phyloP scores from a whole-genome alignment of 305 asterid genomes.

The Fraxinus xanthoxyloides region DNA sequence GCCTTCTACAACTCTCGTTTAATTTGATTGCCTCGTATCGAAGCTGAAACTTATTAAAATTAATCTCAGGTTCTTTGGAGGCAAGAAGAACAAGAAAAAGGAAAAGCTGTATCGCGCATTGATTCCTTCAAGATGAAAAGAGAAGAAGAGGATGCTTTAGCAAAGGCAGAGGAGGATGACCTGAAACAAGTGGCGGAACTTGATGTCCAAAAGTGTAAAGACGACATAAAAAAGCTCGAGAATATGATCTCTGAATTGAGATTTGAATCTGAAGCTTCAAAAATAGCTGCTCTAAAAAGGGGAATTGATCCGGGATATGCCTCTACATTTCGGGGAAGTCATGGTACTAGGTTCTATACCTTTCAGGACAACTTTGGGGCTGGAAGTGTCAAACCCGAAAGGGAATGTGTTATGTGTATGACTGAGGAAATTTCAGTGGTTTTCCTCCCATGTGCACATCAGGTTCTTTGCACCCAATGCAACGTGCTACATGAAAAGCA shows the following conservation, averaged over 20 bases:
- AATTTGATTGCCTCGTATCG: background rate
- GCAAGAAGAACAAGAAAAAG: constrained; percentile 62
- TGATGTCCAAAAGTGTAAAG: constrained; percentile 30
- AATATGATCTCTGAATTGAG: constrained; percentile 44
- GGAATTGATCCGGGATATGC: constrained; percentile 26
- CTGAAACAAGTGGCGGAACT: constrained; percentile 39
- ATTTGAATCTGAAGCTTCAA: constrained; percentile 41
- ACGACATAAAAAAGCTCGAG: constrained; percentile 42
- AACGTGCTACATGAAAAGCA: constrained; percentile 48
- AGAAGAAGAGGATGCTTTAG: constrained; percentile 32
- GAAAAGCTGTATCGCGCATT: constrained; percentile 19
- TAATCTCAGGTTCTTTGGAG: constrained; percentile 46
- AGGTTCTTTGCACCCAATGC: constrained; percentile 62
- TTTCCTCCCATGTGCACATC: constrained; percentile 81
- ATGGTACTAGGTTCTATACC: constrained; percentile 39
- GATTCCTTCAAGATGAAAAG: constrained; percentile 32
- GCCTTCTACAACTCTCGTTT: background rate
- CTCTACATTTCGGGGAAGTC: constrained; percentile 19
- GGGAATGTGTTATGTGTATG: constrained; percentile 87
- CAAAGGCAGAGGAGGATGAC: constrained; percentile 35
- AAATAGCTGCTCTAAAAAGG: constrained; percentile 47
- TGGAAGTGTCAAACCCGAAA: constrained; percentile 40
- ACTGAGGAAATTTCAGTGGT: constrained; percentile 59
- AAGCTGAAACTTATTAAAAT: constrained; percentile 13
- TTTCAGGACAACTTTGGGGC: constrained; percentile 38